These are phyloP conservation scores for Fusarium succisae DNA, from an alignment of 2,329 filamentous ascomycete genomes.

Conservation along the genomic window DNA sequence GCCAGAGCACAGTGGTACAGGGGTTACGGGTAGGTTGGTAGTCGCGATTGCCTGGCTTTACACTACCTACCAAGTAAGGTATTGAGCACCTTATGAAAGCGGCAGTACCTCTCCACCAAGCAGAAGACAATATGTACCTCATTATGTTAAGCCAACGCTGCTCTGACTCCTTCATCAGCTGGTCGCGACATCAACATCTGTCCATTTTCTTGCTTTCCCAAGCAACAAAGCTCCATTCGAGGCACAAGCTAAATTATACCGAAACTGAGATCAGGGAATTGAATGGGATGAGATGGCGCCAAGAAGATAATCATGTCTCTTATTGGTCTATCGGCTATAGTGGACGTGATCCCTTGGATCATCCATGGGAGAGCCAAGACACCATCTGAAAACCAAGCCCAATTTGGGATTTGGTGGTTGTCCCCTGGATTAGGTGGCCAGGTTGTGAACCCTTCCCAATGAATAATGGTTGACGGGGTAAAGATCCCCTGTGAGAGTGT, in stretches of 20 bases:
- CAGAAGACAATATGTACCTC: background rate
- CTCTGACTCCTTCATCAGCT: conserved; percentile 5
- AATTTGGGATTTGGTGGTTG: conserved; percentile 8
- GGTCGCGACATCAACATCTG: background rate
- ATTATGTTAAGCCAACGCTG: background rate
- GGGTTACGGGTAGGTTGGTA: conserved; percentile 3
- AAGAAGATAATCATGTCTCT: conserved; percentile 19
- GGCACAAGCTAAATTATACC: conserved; percentile 21
- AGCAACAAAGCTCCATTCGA: conserved; percentile 15
- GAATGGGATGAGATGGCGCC: conserved; percentile 13
- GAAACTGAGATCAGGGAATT: conserved; percentile 33
- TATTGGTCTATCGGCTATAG: conserved; percentile 26
- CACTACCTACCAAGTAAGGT: background rate
- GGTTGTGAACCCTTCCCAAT: conserved; percentile 16
- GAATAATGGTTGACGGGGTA: background rate
- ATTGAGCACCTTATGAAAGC: background rate
- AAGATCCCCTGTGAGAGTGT: background rate
- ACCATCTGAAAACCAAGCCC: conserved; percentile 20
- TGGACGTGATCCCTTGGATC: conserved; percentile 26
- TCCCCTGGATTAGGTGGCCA: background rate
- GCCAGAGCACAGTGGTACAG: conserved; percentile 18
- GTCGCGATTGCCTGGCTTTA: background rate
- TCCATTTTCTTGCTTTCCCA: conserved; percentile 7
- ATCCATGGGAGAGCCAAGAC: conserved; percentile 22
- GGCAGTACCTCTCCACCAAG: background rate